Conservation (phyloP, 768 basidiomycete genomes). For the Postia placenta region DNA sequence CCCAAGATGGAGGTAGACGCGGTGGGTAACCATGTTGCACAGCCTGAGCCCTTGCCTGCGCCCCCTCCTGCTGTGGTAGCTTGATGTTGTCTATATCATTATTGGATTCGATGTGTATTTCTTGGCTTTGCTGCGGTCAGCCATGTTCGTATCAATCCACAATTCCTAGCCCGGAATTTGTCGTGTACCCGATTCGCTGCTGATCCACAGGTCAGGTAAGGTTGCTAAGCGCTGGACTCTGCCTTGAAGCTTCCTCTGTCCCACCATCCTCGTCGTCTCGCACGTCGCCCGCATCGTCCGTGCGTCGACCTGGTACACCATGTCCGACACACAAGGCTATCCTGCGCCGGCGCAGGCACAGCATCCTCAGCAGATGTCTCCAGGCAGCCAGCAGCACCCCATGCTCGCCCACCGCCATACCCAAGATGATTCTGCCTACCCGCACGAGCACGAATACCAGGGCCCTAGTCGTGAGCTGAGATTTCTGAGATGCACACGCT, state of each 20-base stretch:
- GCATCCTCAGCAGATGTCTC: slow-evolving; percentile 9
- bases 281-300: neutral
- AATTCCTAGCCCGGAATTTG: too few relatives aligned
- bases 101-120: neutral
- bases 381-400: slow-evolving; percentile 11
- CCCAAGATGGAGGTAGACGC: too few relatives aligned
- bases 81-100: neutral
- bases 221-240: too few relatives aligned
- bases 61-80: neutral
- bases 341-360: slow-evolving; percentile 9
- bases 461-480: slow-evolving; percentile 13
- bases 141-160: too few relatives aligned
- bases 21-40: too few relatives aligned
- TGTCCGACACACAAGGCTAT: slow-evolving; percentile 12
- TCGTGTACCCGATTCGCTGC: too few relatives aligned
- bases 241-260: too few relatives aligned
- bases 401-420: slow-evolving; percentile 4
- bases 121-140: too few relatives aligned
- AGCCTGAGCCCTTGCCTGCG: too few relatives aligned
- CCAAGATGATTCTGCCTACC: slow-evolving; percentile 1
- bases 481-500: too few relatives aligned
- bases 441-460: neutral
- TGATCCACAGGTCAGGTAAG: too few relatives aligned
- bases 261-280: too few relatives aligned
- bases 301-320: slow-evolving; percentile 5